Base-by-base conservation (phyloP, 306 rosid genomes). In the Rosa rugosa region DNA sequence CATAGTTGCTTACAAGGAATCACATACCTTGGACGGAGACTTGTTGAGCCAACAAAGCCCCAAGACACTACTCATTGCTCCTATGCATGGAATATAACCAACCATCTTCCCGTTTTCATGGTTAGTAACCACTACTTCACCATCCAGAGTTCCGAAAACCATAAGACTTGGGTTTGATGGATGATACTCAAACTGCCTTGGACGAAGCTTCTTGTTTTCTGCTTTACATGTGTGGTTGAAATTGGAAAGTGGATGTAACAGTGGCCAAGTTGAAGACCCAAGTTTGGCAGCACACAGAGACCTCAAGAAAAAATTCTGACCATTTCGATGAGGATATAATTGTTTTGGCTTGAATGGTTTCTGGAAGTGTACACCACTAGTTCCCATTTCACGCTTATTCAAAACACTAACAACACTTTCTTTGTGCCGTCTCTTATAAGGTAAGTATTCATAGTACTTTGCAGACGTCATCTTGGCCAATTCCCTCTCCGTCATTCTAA, bases 11-110 rank as follows among this genome's bases (percentile, higher is more conserved):
- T n/a, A 23, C 59, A 59, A 80, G 62, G 54, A 56, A 59, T 60
- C 73, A 75, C 62, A 80, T 89, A 89, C 97, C 97, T 89, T 91
- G 2, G 93, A 89, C 23, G 92, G 97, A 85, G 81, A 82, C 78
- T 83, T 89, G 79, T 89, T 91, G 83, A 89, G 97, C 97, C 97
- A 91, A 77, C 92, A 89, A 72, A 91, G 97, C 54, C 97, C 97
- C 85, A 91, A 82, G 73, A 91, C 91, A 80, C 91, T 91, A 81
- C 84, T 88, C 91, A 89, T 88, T 77, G 86, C 89, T 70, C 97
- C 97, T 63, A 85, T 77, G 77, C 92, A 87, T 23, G 90, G 93
- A 77, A 88, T 84, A 85, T 89, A 88, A 83, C 87, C 83, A 51
- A 89, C 85, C 65, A 86, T 75, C 22, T 82, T 89, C 77, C 85